Evolutionary conservation across 768 basidiomycete species (phyloP).

Genomic region (Rossbeevera mucosa): DNA sequence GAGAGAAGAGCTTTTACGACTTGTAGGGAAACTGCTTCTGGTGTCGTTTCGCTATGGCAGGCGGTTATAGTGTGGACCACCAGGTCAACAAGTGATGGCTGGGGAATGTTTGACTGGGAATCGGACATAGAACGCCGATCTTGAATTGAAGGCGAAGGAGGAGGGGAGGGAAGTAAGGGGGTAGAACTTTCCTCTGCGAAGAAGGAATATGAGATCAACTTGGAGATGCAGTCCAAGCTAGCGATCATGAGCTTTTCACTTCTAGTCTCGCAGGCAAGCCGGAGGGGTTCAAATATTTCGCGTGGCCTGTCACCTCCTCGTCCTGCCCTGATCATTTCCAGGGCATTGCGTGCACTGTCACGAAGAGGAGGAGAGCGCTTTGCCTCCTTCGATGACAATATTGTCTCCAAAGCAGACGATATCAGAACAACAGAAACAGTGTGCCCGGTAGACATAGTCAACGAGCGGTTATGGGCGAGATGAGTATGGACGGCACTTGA

Average conservation of each 20-base stretch:
- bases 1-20: slow-evolving; percentile 94
- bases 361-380: slow-evolving; percentile 74
- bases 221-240: slow-evolving; percentile 95
- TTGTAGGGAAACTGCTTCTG: slow-evolving; percentile 89
- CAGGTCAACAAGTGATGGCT: slow-evolving; percentile 82
- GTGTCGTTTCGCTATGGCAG: slow-evolving; percentile 82
- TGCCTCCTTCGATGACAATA: slow-evolving; percentile 84
- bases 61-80: slow-evolving; percentile 94
- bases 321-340: slow-evolving; percentile 76
- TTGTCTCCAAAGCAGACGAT: slow-evolving; percentile 79
- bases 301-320: slow-evolving; percentile 72
- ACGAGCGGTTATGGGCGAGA: slow-evolving; percentile 47
- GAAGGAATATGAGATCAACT: slow-evolving; percentile 96
- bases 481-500: slow-evolving; percentile 14
- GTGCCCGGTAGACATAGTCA: slow-evolving; percentile 64
- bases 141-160: slow-evolving; percentile 60
- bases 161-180: slow-evolving; percentile 60
- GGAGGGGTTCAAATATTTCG: slow-evolving; percentile 93
- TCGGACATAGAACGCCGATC: slow-evolving; percentile 39
- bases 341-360: slow-evolving; percentile 76
- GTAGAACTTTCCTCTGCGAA: slow-evolving; percentile 65
- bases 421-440: slow-evolving; percentile 78
- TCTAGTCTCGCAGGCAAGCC: slow-evolving; percentile 92
- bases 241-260: slow-evolving; percentile 94
- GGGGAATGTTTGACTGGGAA: slow-evolving; percentile 48